Conservation (phyloP, 2,329 filamentous ascomycete species). For the Fusarium domesticum region DNA sequence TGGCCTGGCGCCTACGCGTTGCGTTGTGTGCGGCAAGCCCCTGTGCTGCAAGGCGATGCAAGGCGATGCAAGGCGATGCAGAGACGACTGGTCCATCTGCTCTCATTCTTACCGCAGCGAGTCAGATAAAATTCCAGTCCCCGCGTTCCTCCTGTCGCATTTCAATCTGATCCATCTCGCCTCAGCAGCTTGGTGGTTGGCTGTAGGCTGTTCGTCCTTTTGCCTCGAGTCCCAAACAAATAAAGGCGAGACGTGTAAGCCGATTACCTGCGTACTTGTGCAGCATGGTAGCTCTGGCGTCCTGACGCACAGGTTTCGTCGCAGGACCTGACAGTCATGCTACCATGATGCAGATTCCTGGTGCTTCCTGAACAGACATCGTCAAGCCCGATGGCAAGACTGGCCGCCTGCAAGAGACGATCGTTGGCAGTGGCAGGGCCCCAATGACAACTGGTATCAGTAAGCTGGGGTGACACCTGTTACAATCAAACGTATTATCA, state of each 20-base stretch:
- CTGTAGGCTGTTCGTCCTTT: constrained; percentile 17
- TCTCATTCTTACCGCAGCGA: constrained; percentile 6
- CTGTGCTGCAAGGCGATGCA: constrained; percentile 19
- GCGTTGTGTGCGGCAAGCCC: constrained; percentile 15
- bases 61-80: constrained; percentile 15
- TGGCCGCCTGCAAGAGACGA: background rate
- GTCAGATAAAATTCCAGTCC: constrained; percentile 3
- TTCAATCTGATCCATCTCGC: constrained; percentile 20
- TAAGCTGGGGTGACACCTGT: background rate
- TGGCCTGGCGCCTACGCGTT: constrained; percentile 7
- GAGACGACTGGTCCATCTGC: constrained; percentile 13
- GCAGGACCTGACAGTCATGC: constrained; percentile 32
- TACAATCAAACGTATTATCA: background rate
- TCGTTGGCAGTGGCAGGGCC: background rate
- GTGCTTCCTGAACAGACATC: constrained; percentile 1
- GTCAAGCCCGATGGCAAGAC: constrained; percentile 4
- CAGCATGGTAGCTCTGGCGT: constrained; percentile 13
- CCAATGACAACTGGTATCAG: background rate
- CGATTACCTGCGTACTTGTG: constrained; percentile 7
- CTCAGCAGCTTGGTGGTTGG: constrained; percentile 7
- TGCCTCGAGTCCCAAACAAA: constrained; percentile 15
- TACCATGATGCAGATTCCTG: constrained; percentile 8
- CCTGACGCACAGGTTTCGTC: constrained; percentile 25
- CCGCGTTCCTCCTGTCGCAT: constrained; percentile 4
- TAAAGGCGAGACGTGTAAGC: constrained; percentile 16